Evolutionary conservation across 208 protist genomes (phyloP).

Genomic region (Plasmodiophora brassicae): DNA sequence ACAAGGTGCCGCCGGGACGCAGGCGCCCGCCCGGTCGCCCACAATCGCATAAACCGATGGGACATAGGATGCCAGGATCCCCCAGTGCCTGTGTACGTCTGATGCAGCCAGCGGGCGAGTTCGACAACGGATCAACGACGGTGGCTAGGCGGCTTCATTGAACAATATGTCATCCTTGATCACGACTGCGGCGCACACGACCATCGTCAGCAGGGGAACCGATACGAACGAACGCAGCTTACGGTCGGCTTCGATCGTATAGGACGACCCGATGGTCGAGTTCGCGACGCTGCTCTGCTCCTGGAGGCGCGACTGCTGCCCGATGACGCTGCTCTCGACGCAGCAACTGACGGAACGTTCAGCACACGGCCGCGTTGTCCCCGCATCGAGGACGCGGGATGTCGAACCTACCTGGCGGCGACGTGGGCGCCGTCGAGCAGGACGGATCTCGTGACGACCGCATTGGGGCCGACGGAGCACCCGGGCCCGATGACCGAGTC

Average conservation of each 20-base stretch:
- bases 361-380: background rate
- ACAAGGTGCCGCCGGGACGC: too few species aligned
- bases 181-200: background rate
- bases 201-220: background rate
- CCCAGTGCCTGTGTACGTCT: too few species aligned
- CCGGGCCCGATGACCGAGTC: background rate
- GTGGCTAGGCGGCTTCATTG: too few species aligned
- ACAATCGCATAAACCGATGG: too few species aligned
- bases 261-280: background rate
- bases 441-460: background rate
- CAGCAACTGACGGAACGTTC: conserved; percentile 1
- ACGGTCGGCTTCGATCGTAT: background rate
- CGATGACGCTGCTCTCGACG: background rate
- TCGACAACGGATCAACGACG: too few species aligned
- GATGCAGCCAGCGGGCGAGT: too few species aligned
- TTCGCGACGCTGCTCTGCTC: background rate
- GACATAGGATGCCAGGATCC: too few species aligned
- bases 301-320: background rate
- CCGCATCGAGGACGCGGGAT: background rate
- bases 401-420: background rate
- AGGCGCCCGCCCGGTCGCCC: too few species aligned
- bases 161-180: background rate
- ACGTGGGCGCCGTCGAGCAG: background rate
- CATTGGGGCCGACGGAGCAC: background rate
- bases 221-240: background rate